These are phyloP conservation scores for Fusarium sp. DNA, from an alignment of 2,329 filamentous ascomycete species.

Conservation along the genomic window DNA sequence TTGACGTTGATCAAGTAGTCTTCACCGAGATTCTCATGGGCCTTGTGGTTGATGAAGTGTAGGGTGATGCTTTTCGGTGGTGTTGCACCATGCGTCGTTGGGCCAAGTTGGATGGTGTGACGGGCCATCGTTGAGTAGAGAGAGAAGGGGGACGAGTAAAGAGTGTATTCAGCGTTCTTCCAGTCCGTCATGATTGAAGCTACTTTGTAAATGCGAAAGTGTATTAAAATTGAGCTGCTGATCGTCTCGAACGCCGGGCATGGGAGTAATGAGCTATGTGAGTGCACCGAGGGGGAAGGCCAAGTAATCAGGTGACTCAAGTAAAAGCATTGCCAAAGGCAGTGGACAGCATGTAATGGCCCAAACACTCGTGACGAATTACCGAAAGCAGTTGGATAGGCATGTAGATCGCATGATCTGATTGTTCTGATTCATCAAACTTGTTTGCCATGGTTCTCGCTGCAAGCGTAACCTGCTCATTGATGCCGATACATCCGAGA, in stretches of 20 bases:
- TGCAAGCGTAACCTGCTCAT: neutral
- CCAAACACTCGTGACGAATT: neutral
- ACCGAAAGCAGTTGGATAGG: neutral
- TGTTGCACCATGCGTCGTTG: neutral
- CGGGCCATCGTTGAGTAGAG: slow-evolving; percentile 29
- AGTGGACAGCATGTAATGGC: too few species aligned
- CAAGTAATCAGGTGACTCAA: neutral
- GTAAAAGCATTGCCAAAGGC: neutral
- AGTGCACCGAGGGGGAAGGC: neutral
- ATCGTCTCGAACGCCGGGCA: neutral
- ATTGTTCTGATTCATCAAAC: neutral
- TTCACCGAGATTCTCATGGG: slow-evolving; percentile 7
- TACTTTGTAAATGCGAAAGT: neutral
- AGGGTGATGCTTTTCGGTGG: slow-evolving; percentile 9
- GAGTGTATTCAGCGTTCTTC: slow-evolving; percentile 18
- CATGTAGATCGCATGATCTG: neutral
- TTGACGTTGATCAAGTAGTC: slow-evolving; percentile 13
- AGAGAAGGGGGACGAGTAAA: slow-evolving; percentile 24
- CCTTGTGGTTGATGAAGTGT: slow-evolving; percentile 11
- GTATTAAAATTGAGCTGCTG: neutral
- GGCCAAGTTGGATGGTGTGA: slow-evolving; percentile 19
- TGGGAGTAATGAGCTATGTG: neutral
- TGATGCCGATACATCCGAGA: neutral
- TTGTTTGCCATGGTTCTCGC: neutral
- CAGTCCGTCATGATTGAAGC: neutral